A percentile compares a stretch with the other conserved stretches of the same genome.
phyloP scores from a whole-genome alignment of 352 stramenopile species.

The Phytophthora meadii region DNA sequence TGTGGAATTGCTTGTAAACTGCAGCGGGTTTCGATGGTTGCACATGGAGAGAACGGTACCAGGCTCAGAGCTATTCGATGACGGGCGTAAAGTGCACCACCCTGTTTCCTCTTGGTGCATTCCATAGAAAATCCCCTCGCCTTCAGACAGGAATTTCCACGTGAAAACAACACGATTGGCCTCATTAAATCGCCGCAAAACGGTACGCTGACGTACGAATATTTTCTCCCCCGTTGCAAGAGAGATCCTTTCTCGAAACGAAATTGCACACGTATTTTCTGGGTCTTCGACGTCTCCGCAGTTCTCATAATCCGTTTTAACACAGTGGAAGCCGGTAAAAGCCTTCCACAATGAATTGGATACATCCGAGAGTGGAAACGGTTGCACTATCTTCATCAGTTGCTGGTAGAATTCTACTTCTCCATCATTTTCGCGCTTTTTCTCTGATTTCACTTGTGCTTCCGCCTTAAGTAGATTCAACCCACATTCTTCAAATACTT shows the following conservation, averaged over 20 bases:
- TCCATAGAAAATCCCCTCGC: not conserved
- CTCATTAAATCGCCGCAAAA: not conserved
- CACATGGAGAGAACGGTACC: too few relatives aligned
- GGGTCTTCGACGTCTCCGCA: not conserved
- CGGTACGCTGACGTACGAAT: not conserved
- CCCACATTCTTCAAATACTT: too few relatives aligned
- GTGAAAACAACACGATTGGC: constrained; percentile 37
- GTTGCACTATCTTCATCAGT: not conserved
- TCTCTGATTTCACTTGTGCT: not conserved
- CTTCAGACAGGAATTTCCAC: constrained; percentile 8
- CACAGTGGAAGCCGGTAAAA: not conserved
- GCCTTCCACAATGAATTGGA: not conserved
- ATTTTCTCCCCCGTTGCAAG: not conserved
- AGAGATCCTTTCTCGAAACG: not conserved
- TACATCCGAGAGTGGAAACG: not conserved
- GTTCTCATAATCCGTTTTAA: not conserved
- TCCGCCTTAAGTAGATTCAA: not conserved
- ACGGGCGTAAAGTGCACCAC: too few relatives aligned
- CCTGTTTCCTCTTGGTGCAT: constrained; percentile 30
- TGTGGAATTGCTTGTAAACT: too few relatives aligned
- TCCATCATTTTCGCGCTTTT: not conserved
- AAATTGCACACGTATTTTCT: not conserved
- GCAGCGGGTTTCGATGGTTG: too few relatives aligned
- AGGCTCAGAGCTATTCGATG: too few relatives aligned
- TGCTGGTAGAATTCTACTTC: constrained; percentile 9